Percentiles rank a stretch among this genome's conserved stretches.
Evolutionary conservation across 2,329 filamentous ascomycete species (phyloP).

Genomic region (Trichoderma brevicompactum): DNA sequence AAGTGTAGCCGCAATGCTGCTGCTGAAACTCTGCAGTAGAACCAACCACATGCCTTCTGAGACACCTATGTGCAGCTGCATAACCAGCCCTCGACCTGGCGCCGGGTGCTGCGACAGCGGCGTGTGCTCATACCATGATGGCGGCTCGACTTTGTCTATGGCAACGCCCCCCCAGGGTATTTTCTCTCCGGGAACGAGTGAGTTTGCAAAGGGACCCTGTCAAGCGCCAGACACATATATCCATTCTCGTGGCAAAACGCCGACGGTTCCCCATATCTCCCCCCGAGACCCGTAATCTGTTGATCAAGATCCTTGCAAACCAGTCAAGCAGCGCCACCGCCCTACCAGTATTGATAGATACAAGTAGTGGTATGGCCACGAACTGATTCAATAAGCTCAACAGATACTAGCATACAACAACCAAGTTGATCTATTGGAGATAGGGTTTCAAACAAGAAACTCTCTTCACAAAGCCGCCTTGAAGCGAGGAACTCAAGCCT

Average conservation of each 20-base stretch:
- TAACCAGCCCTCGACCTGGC: background rate
- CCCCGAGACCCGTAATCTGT: background rate
- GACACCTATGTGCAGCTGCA: background rate
- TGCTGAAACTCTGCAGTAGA: background rate
- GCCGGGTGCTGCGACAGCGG: background rate
- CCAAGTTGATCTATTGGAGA: background rate
- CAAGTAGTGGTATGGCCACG: background rate
- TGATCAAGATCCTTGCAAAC: background rate
- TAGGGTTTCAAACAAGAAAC: background rate
- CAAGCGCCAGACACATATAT: background rate
- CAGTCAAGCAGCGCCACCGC: background rate
- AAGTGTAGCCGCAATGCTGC: background rate
- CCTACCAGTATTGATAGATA: too few relatives aligned
- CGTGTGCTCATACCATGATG: background rate
- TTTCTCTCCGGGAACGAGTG: conserved; percentile 3
- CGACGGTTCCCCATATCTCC: conserved; percentile 1
- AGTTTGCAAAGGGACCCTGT: conserved; percentile 23
- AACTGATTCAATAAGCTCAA: background rate
- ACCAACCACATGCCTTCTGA: background rate
- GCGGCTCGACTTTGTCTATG: conserved; percentile 6
- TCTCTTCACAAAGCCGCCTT: background rate
- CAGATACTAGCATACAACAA: background rate
- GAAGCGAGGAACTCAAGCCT: background rate
- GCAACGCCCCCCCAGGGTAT: conserved; percentile 12
- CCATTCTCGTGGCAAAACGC: conserved; percentile 22